Base-by-base conservation (phyloP, 805 yeast genomes). In the Candida manassasensis region DNA sequence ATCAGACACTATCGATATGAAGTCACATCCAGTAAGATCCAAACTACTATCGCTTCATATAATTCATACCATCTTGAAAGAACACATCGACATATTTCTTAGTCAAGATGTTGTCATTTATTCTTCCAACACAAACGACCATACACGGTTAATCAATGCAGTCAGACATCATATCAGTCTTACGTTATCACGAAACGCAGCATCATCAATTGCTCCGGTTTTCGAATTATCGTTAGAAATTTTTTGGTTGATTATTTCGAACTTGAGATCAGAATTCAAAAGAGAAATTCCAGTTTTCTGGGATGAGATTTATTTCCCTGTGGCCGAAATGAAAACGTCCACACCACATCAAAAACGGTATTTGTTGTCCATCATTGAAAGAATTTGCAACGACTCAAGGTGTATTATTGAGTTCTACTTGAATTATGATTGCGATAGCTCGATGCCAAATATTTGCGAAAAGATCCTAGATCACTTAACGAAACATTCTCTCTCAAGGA, bases 271-370 rank as follows among this genome's bases (percentile, higher is more conserved):
- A 10, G 93, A 84, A 47, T 88, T 93, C 67, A 90, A 89, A 59
- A 75, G 83, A 45, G 98, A 93, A 55, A 85, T 93, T 29, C 96
- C 96, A 1, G 96, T 94, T 0, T 85, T 94, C 52, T 76, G 89
- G 64, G 83, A 81, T 29, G 97, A 93, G 51, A 86, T 90, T 35
- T 93, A 93, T 57, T 84, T 93, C 61, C 96, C 97, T 3, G 86
- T 94, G 28, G 75, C 93, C 30, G 97, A 90, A 52, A 76, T 93
- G 79, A 84, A 81, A 52, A 79, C 95, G 2, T 84, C 97, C 1
- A 86, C 96, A 0, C 64, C 89, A 7, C 97, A 90, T 57, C 98
- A 94, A 61, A 88, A 90, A 55, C 73, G 94, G 54, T 90, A 88
- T 50, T 75, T 90, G 44, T 67, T 94, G 41, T 75, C 82, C 9